Evolutionary conservation across 768 basidiomycete genomes (phyloP).

Genomic region (Coprinopsis sp.): DNA sequence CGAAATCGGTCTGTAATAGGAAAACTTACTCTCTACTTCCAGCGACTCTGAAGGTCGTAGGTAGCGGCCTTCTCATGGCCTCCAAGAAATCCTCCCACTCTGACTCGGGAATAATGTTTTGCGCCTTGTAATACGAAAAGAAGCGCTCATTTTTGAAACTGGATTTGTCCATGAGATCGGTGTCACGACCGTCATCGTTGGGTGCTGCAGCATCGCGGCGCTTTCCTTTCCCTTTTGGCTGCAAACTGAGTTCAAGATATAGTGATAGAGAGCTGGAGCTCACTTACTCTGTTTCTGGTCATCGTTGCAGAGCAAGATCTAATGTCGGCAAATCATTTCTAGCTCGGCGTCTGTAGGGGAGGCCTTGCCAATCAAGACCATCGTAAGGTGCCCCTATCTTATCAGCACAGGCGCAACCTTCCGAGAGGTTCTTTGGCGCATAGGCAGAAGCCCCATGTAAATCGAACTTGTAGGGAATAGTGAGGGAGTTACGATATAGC

Average conservation of each 20-base stretch:
- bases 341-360: too few relatives aligned
- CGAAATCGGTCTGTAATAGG: not conserved
- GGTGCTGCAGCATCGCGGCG: not conserved
- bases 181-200: conserved; percentile 13
- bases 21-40: conserved; percentile 73
- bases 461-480: too few relatives aligned
- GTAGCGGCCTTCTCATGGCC: conserved; percentile 64
- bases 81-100: conserved; percentile 79
- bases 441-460: too few relatives aligned
- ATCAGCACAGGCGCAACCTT: too few relatives aligned
- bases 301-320: not conserved
- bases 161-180: conserved; percentile 49
- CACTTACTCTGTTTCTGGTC: conserved; percentile 2
- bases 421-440: too few relatives aligned
- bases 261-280: not conserved
- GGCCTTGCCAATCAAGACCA: too few relatives aligned
- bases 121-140: conserved; percentile 65
- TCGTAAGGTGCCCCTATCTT: too few relatives aligned
- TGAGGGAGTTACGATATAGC: too few relatives aligned
- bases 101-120: conserved; percentile 60
- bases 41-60: conserved; percentile 91
- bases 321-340: too few relatives aligned
- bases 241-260: conserved; percentile 2
- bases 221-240: conserved; percentile 7
- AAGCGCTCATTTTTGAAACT: conserved; percentile 73